Base-by-base conservation (phyloP, 257 asterid species). In the Datura wrightii region DNA sequence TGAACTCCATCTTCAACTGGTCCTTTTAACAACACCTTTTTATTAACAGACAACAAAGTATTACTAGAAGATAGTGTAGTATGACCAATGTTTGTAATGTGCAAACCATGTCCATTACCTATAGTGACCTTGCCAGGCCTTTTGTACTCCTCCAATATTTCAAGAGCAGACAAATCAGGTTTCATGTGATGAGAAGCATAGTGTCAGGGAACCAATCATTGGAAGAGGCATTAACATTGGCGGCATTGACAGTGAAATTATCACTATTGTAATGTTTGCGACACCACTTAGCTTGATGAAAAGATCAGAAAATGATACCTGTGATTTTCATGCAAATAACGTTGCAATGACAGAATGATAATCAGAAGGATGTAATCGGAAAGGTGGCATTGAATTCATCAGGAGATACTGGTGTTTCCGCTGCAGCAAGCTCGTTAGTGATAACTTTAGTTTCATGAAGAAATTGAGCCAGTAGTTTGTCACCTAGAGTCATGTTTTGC, bases 111-210 rank as follows among this genome's bases (percentile, higher is more conserved):
- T 66, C 50, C 76, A 66, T 37, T 37, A 41, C 76, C 50, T 66
- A 37, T 37, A 6, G 48, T 36, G 46, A 66, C 48, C 10, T 6
- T 66, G 24, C 31, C 36, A 14, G 74, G 74, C 6, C 74, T 48
- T 66, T 66, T 66, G 48, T 66, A 36, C 74, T 66, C 74, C 48
- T 66, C 76, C 6, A 48, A 66, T 48, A 66, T 66, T 18, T 66
- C 76, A 37, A 66, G 76, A 36, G 76, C 48, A 66, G 76, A 66
- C 24, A 66, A 66, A 37, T 66, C 50, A 66, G 31, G 50, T 13
- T 24, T 66, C 74, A 66, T 14, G 19, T 66, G 74, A 66, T 66
- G 74, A 39, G 74, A 66, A 24, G 18, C 70, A 62, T 39, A 62
- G 16, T 2, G 13, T 62, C 34, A 24, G 41, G 41, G 37, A 67